Evolutionary conservation across 2,329 filamentous ascomycete genomes (phyloP).

Genomic region (Fusarium subglutinans): DNA sequence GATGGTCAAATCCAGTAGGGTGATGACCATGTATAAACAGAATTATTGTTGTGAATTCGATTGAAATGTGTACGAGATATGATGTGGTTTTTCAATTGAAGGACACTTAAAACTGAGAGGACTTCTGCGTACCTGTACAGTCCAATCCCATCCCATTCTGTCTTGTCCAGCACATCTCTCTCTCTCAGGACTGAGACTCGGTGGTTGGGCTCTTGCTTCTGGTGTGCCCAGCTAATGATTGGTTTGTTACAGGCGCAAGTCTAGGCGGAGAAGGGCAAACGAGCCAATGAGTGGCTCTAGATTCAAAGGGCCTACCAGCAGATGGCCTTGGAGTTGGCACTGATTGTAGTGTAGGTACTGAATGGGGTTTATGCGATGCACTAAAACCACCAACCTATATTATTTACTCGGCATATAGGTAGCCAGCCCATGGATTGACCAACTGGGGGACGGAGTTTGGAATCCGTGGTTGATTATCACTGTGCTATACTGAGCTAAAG

Average conservation of each 20-base stretch:
- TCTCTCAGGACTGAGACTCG: neutral
- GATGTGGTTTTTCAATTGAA: neutral
- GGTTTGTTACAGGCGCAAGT: neutral
- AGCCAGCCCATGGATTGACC: neutral
- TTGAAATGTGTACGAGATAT: neutral
- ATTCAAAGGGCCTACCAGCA: constrained; percentile 7
- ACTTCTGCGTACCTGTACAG: neutral
- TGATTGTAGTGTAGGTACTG: neutral
- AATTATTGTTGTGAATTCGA: neutral
- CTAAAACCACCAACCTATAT: neutral
- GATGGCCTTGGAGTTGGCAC: neutral
- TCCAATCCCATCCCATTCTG: neutral
- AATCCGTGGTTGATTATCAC: neutral
- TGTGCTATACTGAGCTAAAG: neutral
- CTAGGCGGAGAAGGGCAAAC: neutral
- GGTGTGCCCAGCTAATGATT: neutral
- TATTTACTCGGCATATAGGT: neutral
- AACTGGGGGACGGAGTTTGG: neutral
- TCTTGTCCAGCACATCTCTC: neutral
- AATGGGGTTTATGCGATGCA: neutral
- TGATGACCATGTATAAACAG: neutral
- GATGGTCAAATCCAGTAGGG: constrained; percentile 14
- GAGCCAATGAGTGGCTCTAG: constrained; percentile 17
- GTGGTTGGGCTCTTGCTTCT: neutral
- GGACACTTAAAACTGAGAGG: neutral